Evolutionary conservation across 768 basidiomycete genomes (phyloP).

Genomic region (Lentinula detonsa): DNA sequence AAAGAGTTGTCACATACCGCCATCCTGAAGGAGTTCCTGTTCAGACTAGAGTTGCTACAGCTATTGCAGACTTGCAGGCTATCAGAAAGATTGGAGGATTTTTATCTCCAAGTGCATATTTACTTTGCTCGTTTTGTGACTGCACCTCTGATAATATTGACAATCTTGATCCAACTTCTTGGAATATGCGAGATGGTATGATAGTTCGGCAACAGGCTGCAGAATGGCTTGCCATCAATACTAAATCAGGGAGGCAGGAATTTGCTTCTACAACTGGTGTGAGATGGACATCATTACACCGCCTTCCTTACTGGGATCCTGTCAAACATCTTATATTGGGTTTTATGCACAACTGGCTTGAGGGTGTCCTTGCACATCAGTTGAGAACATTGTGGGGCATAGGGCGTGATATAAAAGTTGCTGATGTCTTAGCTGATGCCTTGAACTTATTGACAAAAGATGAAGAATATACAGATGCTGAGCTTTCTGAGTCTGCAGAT

Average conservation of each 20-base stretch:
- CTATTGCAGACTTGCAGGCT: constrained; percentile 19
- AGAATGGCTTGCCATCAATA: constrained; percentile 11
- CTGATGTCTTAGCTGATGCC: not conserved
- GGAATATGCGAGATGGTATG: constrained; percentile 9
- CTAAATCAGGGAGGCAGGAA: constrained; percentile 7
- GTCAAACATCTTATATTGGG: constrained; percentile 12
- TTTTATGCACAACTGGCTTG: constrained; percentile 15
- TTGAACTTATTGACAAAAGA: not conserved
- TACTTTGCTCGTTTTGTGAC: constrained; percentile 21
- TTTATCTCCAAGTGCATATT: constrained; percentile 7
- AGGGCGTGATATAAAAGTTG: constrained; percentile 9
- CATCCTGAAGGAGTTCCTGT: constrained; percentile 13
- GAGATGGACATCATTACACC: constrained; percentile 20
- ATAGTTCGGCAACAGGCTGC: constrained; percentile 14
- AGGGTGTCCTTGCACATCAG: constrained; percentile 12
- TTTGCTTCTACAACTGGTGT: constrained; percentile 16
- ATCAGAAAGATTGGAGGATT: constrained; percentile 17
- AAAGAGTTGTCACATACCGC: constrained; percentile 7
- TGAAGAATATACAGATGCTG: not conserved
- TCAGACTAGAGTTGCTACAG: constrained; percentile 12
- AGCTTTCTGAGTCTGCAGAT: too few relatives aligned
- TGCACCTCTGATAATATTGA: constrained; percentile 10
- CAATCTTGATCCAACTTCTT: constrained; percentile 14
- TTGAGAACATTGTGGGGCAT: constrained; percentile 13
- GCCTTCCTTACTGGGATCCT: constrained; percentile 14